Base-by-base conservation (phyloP, 208 protist species). In the Vickermania ingenoplastis region DNA sequence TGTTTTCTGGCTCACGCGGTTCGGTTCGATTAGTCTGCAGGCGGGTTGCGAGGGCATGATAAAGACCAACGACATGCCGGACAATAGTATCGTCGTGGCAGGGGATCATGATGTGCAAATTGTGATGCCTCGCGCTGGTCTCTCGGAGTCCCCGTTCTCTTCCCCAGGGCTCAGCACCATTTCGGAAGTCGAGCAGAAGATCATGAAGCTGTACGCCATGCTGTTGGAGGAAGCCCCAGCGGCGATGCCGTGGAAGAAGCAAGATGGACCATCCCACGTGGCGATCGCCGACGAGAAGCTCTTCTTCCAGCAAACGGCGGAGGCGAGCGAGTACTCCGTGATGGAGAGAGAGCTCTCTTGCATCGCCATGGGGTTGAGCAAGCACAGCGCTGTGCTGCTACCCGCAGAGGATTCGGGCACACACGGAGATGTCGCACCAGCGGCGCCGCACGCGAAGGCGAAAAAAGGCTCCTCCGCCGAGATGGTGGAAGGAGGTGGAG, bases 71-170 rank as follows among this genome's bases (percentile, higher is more conserved):
- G 26, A 21, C 11, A 59, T 59, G 54, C 23, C 54, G 17, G 29
- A 41, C 11, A 26, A 26, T 13, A 41, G 23, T 41, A 41, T 59
- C 54, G 21, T 41, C 27, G 27, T 7, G 25, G 17, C 45, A 21
- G 60, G 60, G 2, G 60, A 31, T 5, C 60, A 65, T 49, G 49
- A 55, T 22, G 60, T 65, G 24, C 41, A 57, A 49, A 22, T 65
- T 3, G 21, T 27, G 51, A 55, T 28, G 36, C 36, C 36, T 17
- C 36, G 36, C 36, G 17, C 36, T 17, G 36, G 36, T 45, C 36
- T 55, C 7, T 13, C 13, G 13, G 22, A 55, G 13, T 25, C 7
- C 22, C 51, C 51, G 22, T 55, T 55, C n/a, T 28, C 11, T 25
- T 22, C n/a, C 22, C 13, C 51, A 28, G 24, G 22, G 24, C 13